phyloP scores from a whole-genome alignment of 2,329 filamentous ascomycete species.

The Fusarium sp. region DNA sequence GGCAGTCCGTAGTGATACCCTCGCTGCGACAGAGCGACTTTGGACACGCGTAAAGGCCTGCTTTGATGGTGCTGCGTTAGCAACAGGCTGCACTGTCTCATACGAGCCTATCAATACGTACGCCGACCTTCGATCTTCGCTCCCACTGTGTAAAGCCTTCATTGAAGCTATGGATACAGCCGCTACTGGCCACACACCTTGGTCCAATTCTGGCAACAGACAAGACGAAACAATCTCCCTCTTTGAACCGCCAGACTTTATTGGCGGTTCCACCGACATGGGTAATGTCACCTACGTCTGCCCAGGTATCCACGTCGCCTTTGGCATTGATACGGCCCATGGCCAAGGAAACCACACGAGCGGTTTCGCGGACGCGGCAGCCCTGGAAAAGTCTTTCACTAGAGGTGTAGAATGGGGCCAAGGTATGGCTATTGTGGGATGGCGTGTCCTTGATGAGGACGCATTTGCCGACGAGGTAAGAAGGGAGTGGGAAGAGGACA shows the following conservation, averaged over 20 bases:
- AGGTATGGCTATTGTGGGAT: slow-evolving; percentile 17
- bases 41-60: neutral
- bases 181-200: neutral
- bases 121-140: slow-evolving; percentile 4
- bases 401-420: neutral
- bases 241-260: neutral
- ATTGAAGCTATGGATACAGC: neutral
- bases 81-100: slow-evolving; percentile 11
- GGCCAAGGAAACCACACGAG: slow-evolving; percentile 13
- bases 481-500: neutral
- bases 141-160: neutral
- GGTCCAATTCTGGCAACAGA: neutral
- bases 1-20: slow-evolving; percentile 1
- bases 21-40: neutral
- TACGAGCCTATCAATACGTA: slow-evolving; percentile 4
- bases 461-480: neutral
- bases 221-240: neutral
- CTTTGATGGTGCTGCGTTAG: slow-evolving; percentile 10
- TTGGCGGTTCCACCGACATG: slow-evolving; percentile 14
- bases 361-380: slow-evolving; percentile 7
- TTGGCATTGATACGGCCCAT: slow-evolving; percentile 8
- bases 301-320: slow-evolving; percentile 3
- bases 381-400: neutral
- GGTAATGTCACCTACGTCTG: slow-evolving; percentile 11
- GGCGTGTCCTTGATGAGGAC: slow-evolving; percentile 6